phyloP scores from a whole-genome alignment of 441 rosid genomes.

The Dalechampia spathulata region DNA sequence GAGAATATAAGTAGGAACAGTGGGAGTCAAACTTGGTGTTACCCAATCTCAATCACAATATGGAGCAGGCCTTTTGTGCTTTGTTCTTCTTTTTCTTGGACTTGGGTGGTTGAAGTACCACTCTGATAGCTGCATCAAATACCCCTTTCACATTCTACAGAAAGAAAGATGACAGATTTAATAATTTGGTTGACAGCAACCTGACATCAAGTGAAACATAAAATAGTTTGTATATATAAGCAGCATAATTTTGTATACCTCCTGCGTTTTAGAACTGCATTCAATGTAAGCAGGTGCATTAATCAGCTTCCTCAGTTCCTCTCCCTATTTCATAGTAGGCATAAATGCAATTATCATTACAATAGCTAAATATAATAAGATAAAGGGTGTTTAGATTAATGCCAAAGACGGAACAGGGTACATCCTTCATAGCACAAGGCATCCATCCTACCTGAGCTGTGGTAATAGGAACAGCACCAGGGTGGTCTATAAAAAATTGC shows the following conservation, averaged over 20 bases:
- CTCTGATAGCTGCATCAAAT: constrained; percentile 81
- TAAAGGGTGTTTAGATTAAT: background rate
- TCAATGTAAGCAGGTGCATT: constrained; percentile 81
- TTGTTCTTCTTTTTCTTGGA: constrained; percentile 85
- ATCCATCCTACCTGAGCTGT: constrained; percentile 48
- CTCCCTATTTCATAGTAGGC: constrained; percentile 49
- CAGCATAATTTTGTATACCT: constrained; percentile 52
- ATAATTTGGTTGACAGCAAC: background rate
- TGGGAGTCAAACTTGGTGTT: constrained; percentile 21
- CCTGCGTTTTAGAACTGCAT: constrained; percentile 95
- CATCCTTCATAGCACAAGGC: background rate
- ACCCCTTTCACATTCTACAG: constrained; percentile 84
- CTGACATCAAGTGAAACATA: background rate
- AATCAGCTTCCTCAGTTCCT: constrained; percentile 84
- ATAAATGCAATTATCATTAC: no score
- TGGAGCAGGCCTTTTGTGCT: constrained; percentile 58
- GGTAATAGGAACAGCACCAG: constrained; percentile 74
- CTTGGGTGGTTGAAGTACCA: constrained; percentile 93
- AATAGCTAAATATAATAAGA: no score
- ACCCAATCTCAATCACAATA: constrained; percentile 47
- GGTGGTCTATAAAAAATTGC: constrained; percentile 74
- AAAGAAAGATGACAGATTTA: constrained; percentile 5
- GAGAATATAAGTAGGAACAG: constrained; percentile 12
- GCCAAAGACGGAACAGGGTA: background rate
- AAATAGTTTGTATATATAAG: background rate